Percentiles rank a stretch among this genome's conserved stretches.
Evolutionary conservation across 2,329 filamentous ascomycete genomes (phyloP).

Genomic region (Monosporascus sp.): DNA sequence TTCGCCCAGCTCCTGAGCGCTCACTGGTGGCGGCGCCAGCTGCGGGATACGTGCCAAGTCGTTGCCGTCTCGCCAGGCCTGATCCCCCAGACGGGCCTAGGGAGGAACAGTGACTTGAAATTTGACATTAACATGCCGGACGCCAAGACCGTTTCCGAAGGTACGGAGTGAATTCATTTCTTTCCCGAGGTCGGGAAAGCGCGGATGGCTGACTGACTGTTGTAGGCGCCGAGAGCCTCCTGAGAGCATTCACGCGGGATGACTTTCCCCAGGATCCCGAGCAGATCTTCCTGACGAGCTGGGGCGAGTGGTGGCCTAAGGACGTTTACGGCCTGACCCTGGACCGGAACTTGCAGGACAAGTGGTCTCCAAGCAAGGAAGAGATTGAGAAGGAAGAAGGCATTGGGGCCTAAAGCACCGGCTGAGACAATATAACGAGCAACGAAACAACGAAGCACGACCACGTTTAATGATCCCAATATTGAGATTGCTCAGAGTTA

Average conservation of each 20-base stretch:
- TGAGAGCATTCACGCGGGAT: conserved; percentile 36
- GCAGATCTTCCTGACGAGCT: conserved; percentile 49
- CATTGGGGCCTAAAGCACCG: conserved; percentile 7
- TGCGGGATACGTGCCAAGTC: conserved; percentile 37
- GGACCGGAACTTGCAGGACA: conserved; percentile 44
- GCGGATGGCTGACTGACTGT: background rate
- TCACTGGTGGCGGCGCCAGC: conserved; percentile 52
- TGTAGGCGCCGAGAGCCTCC: conserved; percentile 40
- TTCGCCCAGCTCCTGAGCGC: conserved; percentile 46
- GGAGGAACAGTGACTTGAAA: conserved; percentile 24
- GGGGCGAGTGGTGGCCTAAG: conserved; percentile 52
- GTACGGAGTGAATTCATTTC: conserved; percentile 20
- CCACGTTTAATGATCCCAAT: background rate
- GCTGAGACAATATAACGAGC: background rate
- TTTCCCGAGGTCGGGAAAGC: too few relatives aligned
- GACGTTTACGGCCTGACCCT: conserved; percentile 35
- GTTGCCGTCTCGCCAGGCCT: conserved; percentile 50
- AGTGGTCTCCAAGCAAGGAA: conserved; percentile 44
- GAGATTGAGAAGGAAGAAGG: conserved; percentile 41
- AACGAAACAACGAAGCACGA: background rate
- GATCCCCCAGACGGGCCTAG: conserved; percentile 43
- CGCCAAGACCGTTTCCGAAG: conserved; percentile 43
- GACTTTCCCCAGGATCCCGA: conserved; percentile 47
- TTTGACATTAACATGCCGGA: conserved; percentile 33
- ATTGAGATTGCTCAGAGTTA: too few relatives aligned